Base-by-base conservation (phyloP, 805 yeast genomes). In the Lipomyces chichibuensis region DNA sequence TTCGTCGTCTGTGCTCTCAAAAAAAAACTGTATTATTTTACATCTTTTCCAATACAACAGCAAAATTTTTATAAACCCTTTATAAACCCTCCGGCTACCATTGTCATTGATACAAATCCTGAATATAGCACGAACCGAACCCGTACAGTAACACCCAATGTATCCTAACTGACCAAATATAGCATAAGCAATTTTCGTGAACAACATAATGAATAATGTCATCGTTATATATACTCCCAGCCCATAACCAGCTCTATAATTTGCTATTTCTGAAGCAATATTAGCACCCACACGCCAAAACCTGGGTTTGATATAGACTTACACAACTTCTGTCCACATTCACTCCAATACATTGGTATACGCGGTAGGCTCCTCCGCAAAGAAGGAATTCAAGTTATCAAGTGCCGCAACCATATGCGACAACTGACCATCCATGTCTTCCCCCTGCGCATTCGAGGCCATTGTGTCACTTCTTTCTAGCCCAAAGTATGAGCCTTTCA, bases 341-440 rank as follows among this genome's bases (percentile, higher is more conserved):
- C 23, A 66, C 58, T 63, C 71, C 51, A 69, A 49, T 2, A 55
- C 67, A 46, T 62, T 67, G 29, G 70, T 56, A 54, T 69, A 69
- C 17, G 65, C 71, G 1, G 70, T 67, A 5, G 67, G 61, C 65
- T 86, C 89, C 65, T 87, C 89, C 0, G 96, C 90, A 78, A 92
- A 92, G 75, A 92, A 92, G 9, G 94, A 88, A 74, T 92, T 97
- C 72, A 92, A 82, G 72, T 91, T 92, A 74, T 92, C 97, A 70
- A 92, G 81, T 13, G 95, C 95, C 1, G 96, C 96, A 88, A 96
- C 89, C 90, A 92, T 91, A 74, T 92, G 89, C 74, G 93, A 90
- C 73, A 92, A 81, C 0, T 96, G 88, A 0, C 89, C 91, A 65
- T 88, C 92, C 46, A 83, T 86, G 63, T 86, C 77, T n/a, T 77